Base-by-base conservation (phyloP, 176 grass and related monocot genomes). In the Tuctoria greenei region DNA sequence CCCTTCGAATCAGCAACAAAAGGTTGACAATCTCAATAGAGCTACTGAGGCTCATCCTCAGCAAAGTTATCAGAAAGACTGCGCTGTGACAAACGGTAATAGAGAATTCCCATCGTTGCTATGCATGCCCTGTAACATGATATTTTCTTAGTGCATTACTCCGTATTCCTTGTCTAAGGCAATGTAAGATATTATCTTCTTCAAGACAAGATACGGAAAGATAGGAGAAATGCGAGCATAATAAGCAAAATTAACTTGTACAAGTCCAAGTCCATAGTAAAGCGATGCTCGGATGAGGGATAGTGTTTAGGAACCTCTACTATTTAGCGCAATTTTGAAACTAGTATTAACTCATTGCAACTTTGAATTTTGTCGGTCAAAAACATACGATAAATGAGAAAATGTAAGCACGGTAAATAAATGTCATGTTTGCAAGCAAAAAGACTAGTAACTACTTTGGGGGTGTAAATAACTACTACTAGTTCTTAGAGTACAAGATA, bases 101-200 rank as follows among this genome's bases (percentile, higher is more conserved):
- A 98, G 43, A 98, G 82, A 70, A 98, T 92, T 36, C 83, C 91
- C 95, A 98, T 98, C 5, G 95, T 98, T 79, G 82, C 84, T 86
- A 98, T 78, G 86, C 95, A 98, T 84, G 91, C 95, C 87, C 95
- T 98, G 87, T 36, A 86, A 57, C 75, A 39, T 78, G 27, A 87
- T 35, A 61, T 44, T 67, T 74, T 43, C 50, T 20, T 67, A 24
- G 26, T 43, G 37, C 15, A 71, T 82, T 59, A 85, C 51, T 35
- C 37, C 56, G 69, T 8, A 54, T 78, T 73, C 36, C 16, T 69
- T 72, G 45, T 78, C 4, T 21, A 68, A 42, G 45, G n/a, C 37
- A 69, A 4, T 58, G 63, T 49, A 64, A 51, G 21, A 54, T 7
- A 51, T 51, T 47, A 47, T 51, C 16, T 51, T 51, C 47, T 54